Evolutionary conservation across 306 rosid genomes (phyloP).

Genomic region (Acmispon strigosus): DNA sequence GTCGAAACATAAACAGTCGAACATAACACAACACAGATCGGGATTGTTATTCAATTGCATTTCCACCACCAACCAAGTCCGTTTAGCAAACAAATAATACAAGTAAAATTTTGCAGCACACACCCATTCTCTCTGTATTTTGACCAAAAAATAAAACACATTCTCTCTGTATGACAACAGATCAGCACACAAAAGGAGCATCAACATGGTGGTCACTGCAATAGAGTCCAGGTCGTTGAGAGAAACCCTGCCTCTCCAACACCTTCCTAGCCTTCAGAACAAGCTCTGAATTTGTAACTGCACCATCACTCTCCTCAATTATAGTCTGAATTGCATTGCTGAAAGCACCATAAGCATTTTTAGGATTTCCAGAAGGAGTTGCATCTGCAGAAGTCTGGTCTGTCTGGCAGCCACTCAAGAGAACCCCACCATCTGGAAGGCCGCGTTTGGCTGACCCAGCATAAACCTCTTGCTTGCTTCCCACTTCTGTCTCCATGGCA

Average conservation of each 20-base stretch:
- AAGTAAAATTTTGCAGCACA: background rate
- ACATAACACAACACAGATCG: background rate
- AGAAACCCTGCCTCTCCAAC: conserved; percentile 58
- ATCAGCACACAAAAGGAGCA: conserved; percentile 49
- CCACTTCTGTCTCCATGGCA: conserved; percentile 57
- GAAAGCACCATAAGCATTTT: conserved; percentile 70
- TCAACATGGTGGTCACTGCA: conserved; percentile 63
- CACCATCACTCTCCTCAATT: conserved; percentile 48
- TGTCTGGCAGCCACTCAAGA: conserved; percentile 84
- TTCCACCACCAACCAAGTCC: background rate
- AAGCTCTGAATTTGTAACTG: conserved; percentile 60
- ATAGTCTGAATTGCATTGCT: conserved; percentile 83
- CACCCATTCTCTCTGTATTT: conserved; percentile 9
- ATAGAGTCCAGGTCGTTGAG: conserved; percentile 89
- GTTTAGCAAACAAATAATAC: background rate
- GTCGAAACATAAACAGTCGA: background rate
- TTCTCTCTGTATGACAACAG: conserved; percentile 2
- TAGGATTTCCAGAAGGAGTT: conserved; percentile 56
- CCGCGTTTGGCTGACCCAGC: conserved; percentile 58
- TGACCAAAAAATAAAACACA: background rate
- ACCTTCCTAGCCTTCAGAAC: conserved; percentile 50
- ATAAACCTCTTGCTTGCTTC: conserved; percentile 64
- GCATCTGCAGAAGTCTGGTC: conserved; percentile 93
- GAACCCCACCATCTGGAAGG: conserved; percentile 60
- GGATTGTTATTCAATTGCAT: background rate